phyloP scores from a whole-genome alignment of 106 monocot genomes.

The Xerophyta viscosa region DNA sequence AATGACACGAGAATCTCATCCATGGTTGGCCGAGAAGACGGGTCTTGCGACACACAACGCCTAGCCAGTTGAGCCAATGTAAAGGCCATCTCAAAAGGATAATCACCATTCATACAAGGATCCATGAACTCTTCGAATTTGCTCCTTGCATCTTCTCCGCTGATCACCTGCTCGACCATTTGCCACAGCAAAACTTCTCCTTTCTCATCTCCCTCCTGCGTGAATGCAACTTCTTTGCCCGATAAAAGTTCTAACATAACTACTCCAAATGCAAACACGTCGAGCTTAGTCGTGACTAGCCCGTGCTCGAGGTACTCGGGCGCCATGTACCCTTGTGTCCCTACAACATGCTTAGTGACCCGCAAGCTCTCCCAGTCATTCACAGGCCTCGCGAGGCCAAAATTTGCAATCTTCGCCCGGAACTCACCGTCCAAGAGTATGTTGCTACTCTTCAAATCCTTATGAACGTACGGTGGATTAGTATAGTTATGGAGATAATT shows the following conservation, averaged over 20 bases:
- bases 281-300: slow-evolving; percentile 68
- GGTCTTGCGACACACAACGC: slow-evolving; percentile 48
- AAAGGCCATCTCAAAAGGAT: slow-evolving; percentile 58
- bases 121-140: slow-evolving; percentile 65
- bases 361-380: slow-evolving; percentile 16
- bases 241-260: slow-evolving; percentile 74
- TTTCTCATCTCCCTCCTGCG: slow-evolving; percentile 11
- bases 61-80: slow-evolving; percentile 67
- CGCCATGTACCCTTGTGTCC: slow-evolving; percentile 77
- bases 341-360: slow-evolving; percentile 73
- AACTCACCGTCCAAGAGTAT: slow-evolving; percentile 57
- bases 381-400: slow-evolving; percentile 49
- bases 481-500: slow-evolving; percentile 81
- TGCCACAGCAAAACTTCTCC: slow-evolving; percentile 24
- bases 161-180: slow-evolving; percentile 18
- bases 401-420: slow-evolving; percentile 60
- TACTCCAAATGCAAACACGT: slow-evolving; percentile 85
- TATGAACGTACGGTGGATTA: slow-evolving; percentile 67
- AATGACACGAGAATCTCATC: slow-evolving; percentile 44
- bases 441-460: slow-evolving; percentile 77
- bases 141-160: slow-evolving; percentile 47
- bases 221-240: slow-evolving; percentile 43
- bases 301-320: slow-evolving; percentile 93
- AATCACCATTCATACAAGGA: slow-evolving; percentile 33
- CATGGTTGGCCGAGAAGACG: slow-evolving; percentile 32